phyloP scores from a whole-genome alignment of 176 grass and related monocot genomes.

The Oryza glumipatula region DNA sequence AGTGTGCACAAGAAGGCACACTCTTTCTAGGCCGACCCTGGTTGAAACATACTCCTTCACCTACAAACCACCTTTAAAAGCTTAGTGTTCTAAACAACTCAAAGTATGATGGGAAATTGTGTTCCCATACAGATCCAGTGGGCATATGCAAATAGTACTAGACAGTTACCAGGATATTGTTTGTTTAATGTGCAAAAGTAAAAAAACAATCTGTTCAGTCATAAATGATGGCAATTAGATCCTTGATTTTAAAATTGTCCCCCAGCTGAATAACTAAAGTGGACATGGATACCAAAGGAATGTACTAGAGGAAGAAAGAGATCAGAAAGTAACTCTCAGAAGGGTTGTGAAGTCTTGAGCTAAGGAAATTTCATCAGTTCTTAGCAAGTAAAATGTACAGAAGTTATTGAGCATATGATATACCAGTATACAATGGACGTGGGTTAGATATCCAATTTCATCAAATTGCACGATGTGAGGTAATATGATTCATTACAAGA shows the following conservation, averaged over 20 bases:
- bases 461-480: slow-evolving; percentile 3
- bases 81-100: slow-evolving; percentile 7
- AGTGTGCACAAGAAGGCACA: slow-evolving; percentile 92
- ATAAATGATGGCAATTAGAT: not conserved
- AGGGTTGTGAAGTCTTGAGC: not conserved
- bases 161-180: not conserved
- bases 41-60: slow-evolving; percentile 97
- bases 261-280: not conserved
- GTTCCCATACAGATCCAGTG: slow-evolving; percentile 3
- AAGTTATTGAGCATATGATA: not conserved
- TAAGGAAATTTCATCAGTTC: not conserved
- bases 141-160: not conserved
- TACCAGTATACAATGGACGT: not conserved
- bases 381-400: not conserved
- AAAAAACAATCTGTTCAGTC: too few species aligned
- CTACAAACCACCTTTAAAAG: slow-evolving; percentile 46
- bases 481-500: not conserved
- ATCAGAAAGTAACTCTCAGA: not conserved
- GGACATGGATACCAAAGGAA: not conserved
- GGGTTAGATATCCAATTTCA: not conserved
- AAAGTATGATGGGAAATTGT: not conserved
- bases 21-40: slow-evolving; percentile 84
- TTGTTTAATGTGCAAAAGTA: slow-evolving; percentile 1
- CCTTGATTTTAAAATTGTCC: slow-evolving; percentile 21
- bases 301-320: not conserved